These are phyloP conservation scores for Pugionium dolabratum DNA, from an alignment of 345 rosid species.

Conservation along the genomic window DNA sequence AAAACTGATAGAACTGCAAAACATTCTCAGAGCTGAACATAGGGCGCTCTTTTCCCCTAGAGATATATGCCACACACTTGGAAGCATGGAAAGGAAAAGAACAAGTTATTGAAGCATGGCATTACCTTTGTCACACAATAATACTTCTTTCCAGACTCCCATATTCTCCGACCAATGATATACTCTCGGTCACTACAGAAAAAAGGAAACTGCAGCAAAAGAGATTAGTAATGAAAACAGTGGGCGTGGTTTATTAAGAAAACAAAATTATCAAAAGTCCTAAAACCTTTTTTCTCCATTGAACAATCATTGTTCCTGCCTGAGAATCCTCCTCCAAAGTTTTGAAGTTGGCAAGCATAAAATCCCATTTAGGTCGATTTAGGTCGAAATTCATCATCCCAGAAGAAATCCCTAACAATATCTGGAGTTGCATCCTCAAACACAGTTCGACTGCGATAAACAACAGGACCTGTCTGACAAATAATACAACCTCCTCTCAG, in stretches of 20 bases:
- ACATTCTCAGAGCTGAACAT: not conserved
- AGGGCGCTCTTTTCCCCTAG: not conserved
- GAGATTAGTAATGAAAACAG: constrained; percentile 9
- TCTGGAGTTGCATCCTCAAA: constrained; percentile 93
- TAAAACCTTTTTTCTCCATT: constrained; percentile 89
- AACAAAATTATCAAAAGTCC: constrained; percentile 6
- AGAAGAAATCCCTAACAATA: constrained; percentile 94
- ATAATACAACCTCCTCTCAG: constrained; percentile 41
- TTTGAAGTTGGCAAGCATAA: constrained; percentile 77
- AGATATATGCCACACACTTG: not conserved
- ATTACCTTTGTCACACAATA: constrained; percentile 94
- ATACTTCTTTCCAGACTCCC: constrained; percentile 83
- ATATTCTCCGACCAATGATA: constrained; percentile 84
- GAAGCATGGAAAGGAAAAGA: not conserved
- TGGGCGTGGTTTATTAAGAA: not conserved
- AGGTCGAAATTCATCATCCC: constrained; percentile 97
- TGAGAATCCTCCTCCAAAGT: constrained; percentile 70
- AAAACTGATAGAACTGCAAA: not conserved
- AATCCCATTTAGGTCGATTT: constrained; percentile 97
- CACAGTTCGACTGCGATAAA: constrained; percentile 77
- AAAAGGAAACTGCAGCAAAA: constrained; percentile 82
- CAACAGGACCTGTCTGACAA: constrained; percentile 73
- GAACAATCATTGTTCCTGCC: constrained; percentile 78
- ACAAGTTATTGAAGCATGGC: not conserved
- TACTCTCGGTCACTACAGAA: constrained; percentile 98